Base-by-base conservation (phyloP, 768 basidiomycete genomes). In the Boletus coccyginus region DNA sequence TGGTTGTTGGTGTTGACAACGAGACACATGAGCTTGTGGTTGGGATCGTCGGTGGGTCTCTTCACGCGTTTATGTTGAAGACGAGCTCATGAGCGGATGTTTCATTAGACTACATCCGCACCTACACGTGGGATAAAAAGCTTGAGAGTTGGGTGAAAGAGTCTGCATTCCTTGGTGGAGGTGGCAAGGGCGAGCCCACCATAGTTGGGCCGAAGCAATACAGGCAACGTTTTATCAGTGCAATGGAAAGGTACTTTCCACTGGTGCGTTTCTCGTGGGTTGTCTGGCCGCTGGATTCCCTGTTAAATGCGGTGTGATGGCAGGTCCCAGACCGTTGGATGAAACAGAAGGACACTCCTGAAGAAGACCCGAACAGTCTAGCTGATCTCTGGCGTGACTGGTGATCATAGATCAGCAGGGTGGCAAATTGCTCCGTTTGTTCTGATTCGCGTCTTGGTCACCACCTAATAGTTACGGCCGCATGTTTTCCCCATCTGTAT, bases 121-220 rank as follows among this genome's bases (percentile, higher is more conserved):
- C 94, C 5, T 96, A 95, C 67, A 96, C 93, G 0, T 97, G 94
- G 94, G 97, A 99, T 76, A 99, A 99, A 77, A 94, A 94, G 63
- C 76, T 99, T 17, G 97, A 98, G 74, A 98, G 88, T 57, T 97
- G 93, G 94, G 93, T 98, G 43, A 99, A 98, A 68, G 97, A 98
- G 63, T 88, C 92, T 3, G 82, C 91, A 0, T 94, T 95, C 73
- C 77, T 98, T 24, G 94, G 92, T 45, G 89, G 84, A 21, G 81
- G 82, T 43, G 86, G 85, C 42, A 87, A 82, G 64, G 94, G 93
- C 11, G 96, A 96, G 61, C 96, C 97, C 0, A 98, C 96, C 0
- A 95, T 99, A 64, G 91, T 98, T 27, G 96, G 94, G 4, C 96
- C 96, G 3, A 94, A 87, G 68, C 92, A 95, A 71, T 98, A 98